Evolutionary conservation across 139 green algal species (phyloP), one percentile per base, ranked within the genome.

Genomic region (Auxenochlorella pyrenoidosa): DNA sequence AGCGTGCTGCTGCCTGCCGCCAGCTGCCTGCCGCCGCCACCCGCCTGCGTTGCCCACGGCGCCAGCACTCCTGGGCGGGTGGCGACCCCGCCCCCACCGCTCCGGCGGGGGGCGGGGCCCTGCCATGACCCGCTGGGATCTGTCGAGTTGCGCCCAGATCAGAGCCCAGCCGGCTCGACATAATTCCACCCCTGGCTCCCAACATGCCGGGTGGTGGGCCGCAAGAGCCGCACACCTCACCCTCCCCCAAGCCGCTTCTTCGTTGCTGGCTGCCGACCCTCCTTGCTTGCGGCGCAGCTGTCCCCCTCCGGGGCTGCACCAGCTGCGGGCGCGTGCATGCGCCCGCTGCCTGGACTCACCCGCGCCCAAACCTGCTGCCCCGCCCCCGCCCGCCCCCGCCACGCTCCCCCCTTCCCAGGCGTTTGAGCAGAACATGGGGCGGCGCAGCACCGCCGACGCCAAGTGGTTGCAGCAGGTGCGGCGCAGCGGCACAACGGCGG

Each of bases 401-500:
- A 16, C 18, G 30, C 54, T 34, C 0, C 36, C 36, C 5, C 58
- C 79, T 60, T 38, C 40, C 60, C 83, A 87, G 21, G 82, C 89
- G 1, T 97, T 96, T 82, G 93, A 96, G 59, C 75, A 85, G 65
- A 92, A 94, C 34, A 63, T 96, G 59, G 68, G 72, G 43, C 54
- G 78, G 75, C 87, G 87, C n/a, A 93, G 94, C 79, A 71, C 88
- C 15, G 79, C 91, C 26, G 95, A 97, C 83, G 66, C 90, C 0
- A 89, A 91, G 34, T 98, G 95, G 95, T 86, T 98, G 84, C 84
- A 94, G 90, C 94, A 97, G 79, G 96, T 96, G 38, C 87, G 90
- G 70, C 71, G 75, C 41, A 87, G 85, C 6, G 96, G 95, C 66
- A 98, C 95, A 5, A 96, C 91, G 0, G 79, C 91, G 0, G 96